Percentiles rank a stretch among this genome's conserved stretches.
phyloP scores from a whole-genome alignment of 192 early-diverging fungal genomes.

The Linnemannia hyalina region DNA sequence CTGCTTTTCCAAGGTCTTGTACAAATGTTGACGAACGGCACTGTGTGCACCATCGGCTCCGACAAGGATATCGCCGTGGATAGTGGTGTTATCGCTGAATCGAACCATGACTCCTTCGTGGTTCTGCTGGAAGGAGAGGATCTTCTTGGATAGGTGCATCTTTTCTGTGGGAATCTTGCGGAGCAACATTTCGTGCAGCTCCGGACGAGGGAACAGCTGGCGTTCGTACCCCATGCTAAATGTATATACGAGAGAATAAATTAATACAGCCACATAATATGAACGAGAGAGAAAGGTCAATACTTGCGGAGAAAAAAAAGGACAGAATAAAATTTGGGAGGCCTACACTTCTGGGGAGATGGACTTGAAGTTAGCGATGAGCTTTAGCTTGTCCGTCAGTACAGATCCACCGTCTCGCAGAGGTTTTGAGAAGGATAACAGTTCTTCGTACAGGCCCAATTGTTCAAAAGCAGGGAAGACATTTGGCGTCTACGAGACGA shows the following conservation, averaged over 20 bases:
- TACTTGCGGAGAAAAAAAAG: not conserved
- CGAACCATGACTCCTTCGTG: not conserved
- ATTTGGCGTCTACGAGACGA: not conserved
- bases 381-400: not conserved
- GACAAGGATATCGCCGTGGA: slow-evolving; percentile 23
- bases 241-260: not conserved
- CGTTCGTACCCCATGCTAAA: slow-evolving; percentile 4
- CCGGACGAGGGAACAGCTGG: slow-evolving; percentile 14
- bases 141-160: slow-evolving; percentile 25
- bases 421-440: not conserved
- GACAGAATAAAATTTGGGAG: not conserved
- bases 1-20: not conserved
- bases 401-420: no score
- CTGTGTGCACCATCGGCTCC: slow-evolving; percentile 31
- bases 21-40: slow-evolving; percentile 8
- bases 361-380: not conserved
- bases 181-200: slow-evolving; percentile 9
- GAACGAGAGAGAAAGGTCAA: no score
- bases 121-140: slow-evolving; percentile 2
- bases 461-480: not conserved
- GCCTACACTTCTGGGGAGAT: not conserved
- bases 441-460: not conserved
- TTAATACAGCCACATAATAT: no score
- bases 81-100: not conserved
- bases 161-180: not conserved